Evolutionary conservation across 2,329 filamentous ascomycete genomes (phyloP).

Genomic region (Colletotrichum kahawae): DNA sequence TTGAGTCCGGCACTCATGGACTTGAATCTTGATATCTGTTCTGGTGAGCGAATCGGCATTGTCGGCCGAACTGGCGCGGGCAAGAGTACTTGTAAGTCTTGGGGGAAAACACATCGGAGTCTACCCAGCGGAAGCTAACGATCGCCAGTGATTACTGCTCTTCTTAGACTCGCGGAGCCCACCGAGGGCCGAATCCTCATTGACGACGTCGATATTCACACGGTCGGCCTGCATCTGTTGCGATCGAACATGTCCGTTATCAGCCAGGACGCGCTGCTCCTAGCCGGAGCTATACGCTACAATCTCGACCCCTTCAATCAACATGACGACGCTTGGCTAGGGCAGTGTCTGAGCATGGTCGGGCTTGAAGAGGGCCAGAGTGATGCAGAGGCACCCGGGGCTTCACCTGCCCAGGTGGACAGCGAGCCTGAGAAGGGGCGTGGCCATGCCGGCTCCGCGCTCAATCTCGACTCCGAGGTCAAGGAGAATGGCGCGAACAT

Average conservation of each 20-base stretch:
- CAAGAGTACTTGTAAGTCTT: background rate
- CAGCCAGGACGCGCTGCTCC: no score
- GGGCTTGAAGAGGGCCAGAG: no score
- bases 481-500: constrained; percentile 66
- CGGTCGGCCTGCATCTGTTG: no score
- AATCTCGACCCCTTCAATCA: no score
- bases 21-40: background rate
- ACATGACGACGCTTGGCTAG: no score
- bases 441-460: no score
- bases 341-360: no score
- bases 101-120: background rate
- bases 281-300: no score
- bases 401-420: no score
- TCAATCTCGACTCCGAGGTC: constrained; percentile 43
- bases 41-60: background rate
- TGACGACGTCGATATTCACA: background rate
- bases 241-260: no score
- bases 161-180: background rate
- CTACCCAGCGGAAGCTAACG: background rate
- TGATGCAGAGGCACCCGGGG: no score
- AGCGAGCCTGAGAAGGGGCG: no score
- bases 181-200: background rate
- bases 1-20: background rate
- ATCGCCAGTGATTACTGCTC: background rate
- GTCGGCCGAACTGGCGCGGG: background rate